Base-by-base conservation (phyloP, 2,329 filamentous ascomycete genomes). In the Capronia epimyces region DNA sequence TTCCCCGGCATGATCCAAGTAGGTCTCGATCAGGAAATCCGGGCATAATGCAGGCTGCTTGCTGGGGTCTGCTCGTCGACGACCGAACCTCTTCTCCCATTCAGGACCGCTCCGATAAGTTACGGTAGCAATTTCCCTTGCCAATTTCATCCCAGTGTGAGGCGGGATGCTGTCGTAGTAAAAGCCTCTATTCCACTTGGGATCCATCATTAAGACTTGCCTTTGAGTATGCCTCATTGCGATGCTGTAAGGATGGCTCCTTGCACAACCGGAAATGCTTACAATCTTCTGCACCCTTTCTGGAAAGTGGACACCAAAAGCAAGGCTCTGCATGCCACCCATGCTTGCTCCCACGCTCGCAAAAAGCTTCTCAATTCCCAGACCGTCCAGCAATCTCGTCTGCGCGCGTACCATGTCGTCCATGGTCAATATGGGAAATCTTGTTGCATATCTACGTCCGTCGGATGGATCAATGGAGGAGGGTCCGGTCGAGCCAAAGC, bases 151-250 rank as follows among this genome's bases (percentile, higher is more conserved):
- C 43, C 93, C 93, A 0, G 87, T 84, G 65, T 98, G 93, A 0
- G 93, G 93, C 1, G 93, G 93, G 5, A 98, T 82, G 32, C 50
- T 27, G 63, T 84, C 85, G 66, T 95, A 95, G 75, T 97, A 97
- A 72, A 91, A 95, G 1, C 93, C 93, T 29, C 93, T 82, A 60
- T 88, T 87, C 93, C 93, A 98, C 64, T 95, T 89, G 2, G 90
- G 89, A 64, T 98, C 93, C 86, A 96, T 96, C 90, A 98, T 97
- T 42, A 98, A 79, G 1, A 96, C 93, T 72, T 97, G 93, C 22
- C 93, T 83, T 70, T 98, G 93, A 0, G 91, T 95, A 70, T 98
- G 93, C 47, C 93, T 83, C 91, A 98, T 96, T 27, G 93, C 93
- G 66, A 98, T 95, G 68, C 90, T 95, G 73, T 98, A 98, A 0